Conservation (phyloP, 352 stramenopile genomes). For the Plasmopara muralis region DNA sequence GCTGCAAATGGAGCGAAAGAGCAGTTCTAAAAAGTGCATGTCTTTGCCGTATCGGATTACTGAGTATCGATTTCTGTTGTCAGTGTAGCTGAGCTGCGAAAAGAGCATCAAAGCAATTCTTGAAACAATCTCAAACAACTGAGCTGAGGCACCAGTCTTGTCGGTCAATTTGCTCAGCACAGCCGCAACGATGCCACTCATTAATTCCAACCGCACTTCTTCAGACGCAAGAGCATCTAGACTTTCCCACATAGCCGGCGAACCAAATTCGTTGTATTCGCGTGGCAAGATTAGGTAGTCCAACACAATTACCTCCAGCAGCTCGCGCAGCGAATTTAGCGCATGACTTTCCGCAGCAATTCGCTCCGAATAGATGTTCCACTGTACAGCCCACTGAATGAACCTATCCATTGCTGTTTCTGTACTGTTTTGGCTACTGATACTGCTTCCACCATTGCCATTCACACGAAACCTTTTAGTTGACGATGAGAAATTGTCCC, state of each 20-base stretch:
- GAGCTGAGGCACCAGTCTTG: slow-evolving; percentile 41
- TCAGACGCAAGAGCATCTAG: slow-evolving; percentile 46
- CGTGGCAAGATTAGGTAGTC: slow-evolving; percentile 55
- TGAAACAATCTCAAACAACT: slow-evolving; percentile 72
- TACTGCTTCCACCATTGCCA: slow-evolving; percentile 26
- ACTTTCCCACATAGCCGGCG: slow-evolving; percentile 53
- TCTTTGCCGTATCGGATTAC: slow-evolving; percentile 42
- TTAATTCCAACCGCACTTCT: slow-evolving; percentile 52
- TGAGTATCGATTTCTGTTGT: slow-evolving; percentile 20
- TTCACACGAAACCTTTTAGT: slow-evolving; percentile 58
- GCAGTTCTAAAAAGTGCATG: slow-evolving; percentile 48
- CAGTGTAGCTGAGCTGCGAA: slow-evolving; percentile 34
- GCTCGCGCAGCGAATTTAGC: slow-evolving; percentile 67
- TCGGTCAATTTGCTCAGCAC: slow-evolving; percentile 61
- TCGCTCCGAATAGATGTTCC: slow-evolving; percentile 82
- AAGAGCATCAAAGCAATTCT: slow-evolving; percentile 60
- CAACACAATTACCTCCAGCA: slow-evolving; percentile 73
- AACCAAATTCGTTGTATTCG: slow-evolving; percentile 29
- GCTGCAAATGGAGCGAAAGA: slow-evolving; percentile 54
- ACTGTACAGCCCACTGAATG: slow-evolving; percentile 74
- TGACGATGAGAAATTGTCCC: slow-evolving; percentile 36
- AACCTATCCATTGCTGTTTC: slow-evolving; percentile 38
- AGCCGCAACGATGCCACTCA: slow-evolving; percentile 53
- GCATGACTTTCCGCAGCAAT: slow-evolving; percentile 74
- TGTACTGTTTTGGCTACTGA: slow-evolving; percentile 27